Percentiles rank a stretch among this genome's conserved stretches.
phyloP scores from a whole-genome alignment of 768 basidiomycete species.

The Ramaria rubella region DNA sequence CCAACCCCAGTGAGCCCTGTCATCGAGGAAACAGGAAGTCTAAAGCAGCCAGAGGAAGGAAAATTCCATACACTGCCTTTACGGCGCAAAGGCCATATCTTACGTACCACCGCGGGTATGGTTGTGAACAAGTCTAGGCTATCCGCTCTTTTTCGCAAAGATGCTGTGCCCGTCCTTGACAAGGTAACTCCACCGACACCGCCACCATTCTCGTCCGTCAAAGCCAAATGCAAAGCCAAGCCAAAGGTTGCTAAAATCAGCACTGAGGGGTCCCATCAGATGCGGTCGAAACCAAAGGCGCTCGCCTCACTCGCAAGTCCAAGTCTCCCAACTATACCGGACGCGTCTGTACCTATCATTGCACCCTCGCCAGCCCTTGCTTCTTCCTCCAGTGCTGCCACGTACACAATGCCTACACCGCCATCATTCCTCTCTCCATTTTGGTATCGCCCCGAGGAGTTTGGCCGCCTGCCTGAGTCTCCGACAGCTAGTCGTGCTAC shows the following conservation, averaged over 20 bases:
- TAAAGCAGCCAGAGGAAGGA: background rate
- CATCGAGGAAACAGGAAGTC: background rate
- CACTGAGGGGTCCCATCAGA: background rate
- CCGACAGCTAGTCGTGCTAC: background rate
- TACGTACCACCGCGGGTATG: constrained; percentile 9
- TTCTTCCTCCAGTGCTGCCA: too few relatives aligned
- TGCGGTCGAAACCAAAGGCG: background rate
- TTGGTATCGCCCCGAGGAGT: constrained; percentile 10
- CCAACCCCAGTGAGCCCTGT: background rate
- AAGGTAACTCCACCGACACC: background rate
- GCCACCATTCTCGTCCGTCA: background rate
- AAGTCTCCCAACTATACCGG: constrained; percentile 4
- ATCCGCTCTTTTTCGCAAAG: constrained; percentile 9
- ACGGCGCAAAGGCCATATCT: constrained; percentile 4
- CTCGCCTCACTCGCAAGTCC: background rate
- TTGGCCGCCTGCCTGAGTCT: background rate
- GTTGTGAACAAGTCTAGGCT: constrained; percentile 8
- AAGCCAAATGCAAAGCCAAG: background rate
- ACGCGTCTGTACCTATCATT: background rate
- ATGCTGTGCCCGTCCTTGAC: constrained; percentile 8
- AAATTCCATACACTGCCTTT: constrained; percentile 6
- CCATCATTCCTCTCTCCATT: constrained; percentile 12
- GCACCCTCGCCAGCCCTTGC: background rate
- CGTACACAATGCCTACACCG: constrained; percentile 4
- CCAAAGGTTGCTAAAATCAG: background rate